phyloP scores from a whole-genome alignment of 2,329 filamentous ascomycete species.

The Ascochyta fabae region DNA sequence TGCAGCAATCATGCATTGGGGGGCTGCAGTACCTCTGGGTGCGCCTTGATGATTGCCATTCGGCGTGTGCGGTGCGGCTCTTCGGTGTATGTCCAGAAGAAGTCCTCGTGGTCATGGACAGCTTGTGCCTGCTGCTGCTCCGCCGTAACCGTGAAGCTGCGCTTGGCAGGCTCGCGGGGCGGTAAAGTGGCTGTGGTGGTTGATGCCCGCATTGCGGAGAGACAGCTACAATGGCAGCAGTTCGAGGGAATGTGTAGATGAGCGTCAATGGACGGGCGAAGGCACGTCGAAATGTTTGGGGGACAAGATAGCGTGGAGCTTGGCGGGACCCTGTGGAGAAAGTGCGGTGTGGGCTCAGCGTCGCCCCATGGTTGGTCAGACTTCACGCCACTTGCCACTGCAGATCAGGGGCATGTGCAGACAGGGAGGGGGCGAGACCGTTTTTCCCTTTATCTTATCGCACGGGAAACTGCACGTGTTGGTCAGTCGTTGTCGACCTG shows the following conservation, averaged over 20 bases:
- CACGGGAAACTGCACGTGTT: neutral
- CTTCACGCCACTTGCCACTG: constrained; percentile 15
- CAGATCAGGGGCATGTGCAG: constrained; percentile 7
- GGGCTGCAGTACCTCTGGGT: constrained; percentile 78
- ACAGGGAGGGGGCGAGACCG: neutral
- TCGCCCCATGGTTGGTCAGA: constrained; percentile 3
- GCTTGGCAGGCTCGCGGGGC: constrained; percentile 30
- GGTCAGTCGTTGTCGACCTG: neutral
- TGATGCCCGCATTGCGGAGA: constrained; percentile 44
- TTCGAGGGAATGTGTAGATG: neutral
- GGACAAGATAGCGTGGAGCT: neutral
- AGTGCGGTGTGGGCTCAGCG: constrained; percentile 7
- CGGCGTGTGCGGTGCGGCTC: constrained; percentile 92
- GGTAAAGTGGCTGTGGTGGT: constrained; percentile 44
- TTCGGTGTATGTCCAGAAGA: constrained; percentile 99
- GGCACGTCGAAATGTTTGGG: constrained; percentile 8
- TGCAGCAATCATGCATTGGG: neutral
- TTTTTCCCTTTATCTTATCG: neutral
- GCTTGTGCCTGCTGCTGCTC: constrained; percentile 22
- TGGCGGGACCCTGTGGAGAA: constrained; percentile 12
- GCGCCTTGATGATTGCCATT: constrained; percentile 95
- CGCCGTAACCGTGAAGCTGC: constrained; percentile 32
- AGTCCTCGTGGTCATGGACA: constrained; percentile 60
- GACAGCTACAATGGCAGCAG: neutral
- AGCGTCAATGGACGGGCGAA: neutral